Evolutionary conservation across 2,329 filamentous ascomycete species (phyloP).

Genomic region (Botrytis galanthina): DNA sequence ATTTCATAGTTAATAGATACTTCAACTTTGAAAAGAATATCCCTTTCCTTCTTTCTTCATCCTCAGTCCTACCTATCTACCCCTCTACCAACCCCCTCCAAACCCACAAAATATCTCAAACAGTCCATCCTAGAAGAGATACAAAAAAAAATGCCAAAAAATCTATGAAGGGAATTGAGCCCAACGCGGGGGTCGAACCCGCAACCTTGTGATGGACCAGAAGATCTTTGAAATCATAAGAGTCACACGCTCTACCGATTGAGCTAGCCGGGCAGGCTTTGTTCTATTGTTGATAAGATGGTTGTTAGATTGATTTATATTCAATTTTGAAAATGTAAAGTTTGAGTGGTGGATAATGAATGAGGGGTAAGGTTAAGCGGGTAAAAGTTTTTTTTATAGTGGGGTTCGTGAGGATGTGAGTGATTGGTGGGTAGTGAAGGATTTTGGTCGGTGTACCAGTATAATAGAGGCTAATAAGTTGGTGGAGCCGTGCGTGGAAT

Average conservation of each 20-base stretch:
- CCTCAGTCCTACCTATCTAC: not conserved
- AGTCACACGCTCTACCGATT: slow-evolving; percentile 39
- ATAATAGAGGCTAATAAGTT: no score
- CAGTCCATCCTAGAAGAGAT: not conserved
- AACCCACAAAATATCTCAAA: not conserved
- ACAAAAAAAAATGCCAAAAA: not conserved
- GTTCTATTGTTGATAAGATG: not conserved
- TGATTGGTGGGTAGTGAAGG: not conserved
- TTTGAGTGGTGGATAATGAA: not conserved
- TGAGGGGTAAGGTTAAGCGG: not conserved
- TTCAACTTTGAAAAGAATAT: not conserved
- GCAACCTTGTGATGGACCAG: slow-evolving; percentile 43
- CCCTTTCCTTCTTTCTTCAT: no score
- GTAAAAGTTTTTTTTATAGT: not conserved
- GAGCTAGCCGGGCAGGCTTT: slow-evolving; percentile 33
- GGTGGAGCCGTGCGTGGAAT: not conserved
- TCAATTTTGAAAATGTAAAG: accelerated
- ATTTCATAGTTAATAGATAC: no score
- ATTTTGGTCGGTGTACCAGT: not conserved
- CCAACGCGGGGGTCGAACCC: slow-evolving; percentile 45
- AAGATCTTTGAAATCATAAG: slow-evolving; percentile 26
- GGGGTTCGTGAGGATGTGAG: not conserved
- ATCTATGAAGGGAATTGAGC: slow-evolving; percentile 30
- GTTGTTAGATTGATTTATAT: not conserved
- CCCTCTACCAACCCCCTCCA: not conserved